Base-by-base conservation (phyloP, 2,329 filamentous ascomycete species). In the Fusarium sp. region DNA sequence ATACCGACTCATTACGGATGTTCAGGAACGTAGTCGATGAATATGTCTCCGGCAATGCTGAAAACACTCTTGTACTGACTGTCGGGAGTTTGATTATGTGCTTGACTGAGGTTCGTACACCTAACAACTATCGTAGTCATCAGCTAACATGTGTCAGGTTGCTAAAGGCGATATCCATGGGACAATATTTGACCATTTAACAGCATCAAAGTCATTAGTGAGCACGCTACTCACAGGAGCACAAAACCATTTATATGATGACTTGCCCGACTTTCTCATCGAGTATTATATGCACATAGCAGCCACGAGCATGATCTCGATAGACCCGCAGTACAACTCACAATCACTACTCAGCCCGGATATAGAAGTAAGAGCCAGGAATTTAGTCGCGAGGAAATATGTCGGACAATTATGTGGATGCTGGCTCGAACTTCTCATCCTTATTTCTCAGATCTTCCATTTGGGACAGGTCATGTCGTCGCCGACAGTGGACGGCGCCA, bases 261-360 rank as follows among this genome's bases (percentile, higher is more conserved):
- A 82, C 12, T 65, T 85, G 4, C 78, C 80, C 28, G 79, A 83
- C 28, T 84, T 84, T 51, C 78, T 85, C 4, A 78, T 84, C 46
- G 83, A 85, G 70, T 84, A 84, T 41, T 84, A 84, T 62, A 79
- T 82, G 62, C 83, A 85, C 71, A 84, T 82, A 46, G 79, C 81
- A 6, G 79, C 81, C 6, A 79, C 81, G 9, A 84, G 82, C 69
- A 83, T 84, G 79, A 82, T 85, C 45, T 83, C 83, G 1, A 80
- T 83, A 31, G 63, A 81, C 46, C 71, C 75, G 1, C 69, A 74
- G n/a, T 70, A 77, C 34, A 71, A 65, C 18, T 72, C 72, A 0
- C 75, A 78, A n/a, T 67, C 76, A 1, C 71, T 79, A 6, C 70
- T 80, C 14, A 79, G 75, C 44, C 74, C 74, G 0, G 70, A 76